Evolutionary conservation across 768 basidiomycete species (phyloP).

Genomic region (Termitomyces sp.): DNA sequence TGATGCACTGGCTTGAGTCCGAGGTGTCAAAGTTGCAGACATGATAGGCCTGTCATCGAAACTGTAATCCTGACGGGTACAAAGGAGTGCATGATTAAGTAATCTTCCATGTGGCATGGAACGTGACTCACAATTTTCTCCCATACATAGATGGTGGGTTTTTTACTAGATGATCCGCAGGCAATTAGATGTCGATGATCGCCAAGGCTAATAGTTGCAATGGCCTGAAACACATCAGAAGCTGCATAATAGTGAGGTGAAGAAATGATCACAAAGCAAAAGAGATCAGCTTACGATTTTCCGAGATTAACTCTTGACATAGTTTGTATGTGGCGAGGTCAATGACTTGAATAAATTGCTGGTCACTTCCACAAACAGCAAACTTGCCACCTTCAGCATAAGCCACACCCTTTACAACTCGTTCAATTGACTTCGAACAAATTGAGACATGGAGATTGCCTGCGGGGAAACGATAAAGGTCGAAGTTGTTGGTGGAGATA

Average conservation of each 20-base stretch:
- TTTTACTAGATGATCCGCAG: background rate
- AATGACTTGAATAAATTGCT: background rate
- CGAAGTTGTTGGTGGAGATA: conserved; percentile 3
- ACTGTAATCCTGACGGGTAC: background rate
- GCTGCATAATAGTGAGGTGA: background rate
- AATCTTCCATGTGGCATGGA: background rate
- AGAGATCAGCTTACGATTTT: background rate
- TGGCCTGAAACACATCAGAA: conserved; percentile 1
- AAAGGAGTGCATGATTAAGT: background rate
- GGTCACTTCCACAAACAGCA: conserved; percentile 9
- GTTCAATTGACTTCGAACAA: background rate
- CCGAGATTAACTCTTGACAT: background rate
- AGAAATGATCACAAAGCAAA: background rate
- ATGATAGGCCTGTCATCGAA: background rate
- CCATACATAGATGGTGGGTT: background rate
- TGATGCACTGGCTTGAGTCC: background rate
- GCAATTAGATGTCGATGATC: conserved; percentile 2
- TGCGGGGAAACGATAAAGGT: conserved; percentile 2
- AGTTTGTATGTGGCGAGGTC: background rate
- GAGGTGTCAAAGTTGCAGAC: background rate
- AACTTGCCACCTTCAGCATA: conserved; percentile 6
- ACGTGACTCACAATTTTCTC: background rate
- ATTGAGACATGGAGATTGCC: background rate
- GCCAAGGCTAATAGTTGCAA: background rate
- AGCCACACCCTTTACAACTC: conserved; percentile 4